Conservation (phyloP, 2,329 filamentous ascomycete genomes). For the Penicillium psychrosexuale region DNA sequence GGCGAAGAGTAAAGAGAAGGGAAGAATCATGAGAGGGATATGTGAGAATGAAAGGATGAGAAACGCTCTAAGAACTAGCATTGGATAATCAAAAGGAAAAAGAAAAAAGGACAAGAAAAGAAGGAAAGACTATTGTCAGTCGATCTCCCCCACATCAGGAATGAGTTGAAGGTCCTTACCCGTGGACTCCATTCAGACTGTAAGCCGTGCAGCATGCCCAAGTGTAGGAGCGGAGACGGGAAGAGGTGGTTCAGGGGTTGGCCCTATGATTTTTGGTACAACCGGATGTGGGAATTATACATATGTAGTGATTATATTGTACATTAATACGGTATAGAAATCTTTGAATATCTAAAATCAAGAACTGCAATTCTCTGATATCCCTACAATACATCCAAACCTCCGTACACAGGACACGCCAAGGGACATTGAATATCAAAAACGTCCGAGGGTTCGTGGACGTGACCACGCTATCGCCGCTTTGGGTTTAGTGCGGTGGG, state of each 20-base stretch:
- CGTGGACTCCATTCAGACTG: background rate
- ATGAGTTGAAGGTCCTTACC: constrained; percentile 10
- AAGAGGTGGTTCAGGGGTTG: constrained; percentile 27
- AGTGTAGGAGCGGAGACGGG: constrained; percentile 19
- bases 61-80: background rate
- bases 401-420: too few species aligned
- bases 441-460: background rate
- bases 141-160: constrained; percentile 25
- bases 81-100: constrained; percentile 2
- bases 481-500: constrained; percentile 1
- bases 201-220: constrained; percentile 11
- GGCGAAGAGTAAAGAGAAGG: background rate
- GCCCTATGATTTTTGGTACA: background rate
- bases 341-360: too few species aligned
- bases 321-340: too few species aligned
- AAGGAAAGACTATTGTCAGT: constrained; percentile 9
- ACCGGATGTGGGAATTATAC: background rate
- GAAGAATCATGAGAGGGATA: background rate
- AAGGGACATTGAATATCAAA: background rate
- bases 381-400: background rate
- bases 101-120: constrained; percentile 7
- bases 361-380: background rate
- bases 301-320: background rate
- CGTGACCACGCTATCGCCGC: background rate
- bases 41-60: background rate